Evolutionary conservation across 1,139 yeast species (phyloP).

Genomic region (Lizanozyma gosingica): DNA sequence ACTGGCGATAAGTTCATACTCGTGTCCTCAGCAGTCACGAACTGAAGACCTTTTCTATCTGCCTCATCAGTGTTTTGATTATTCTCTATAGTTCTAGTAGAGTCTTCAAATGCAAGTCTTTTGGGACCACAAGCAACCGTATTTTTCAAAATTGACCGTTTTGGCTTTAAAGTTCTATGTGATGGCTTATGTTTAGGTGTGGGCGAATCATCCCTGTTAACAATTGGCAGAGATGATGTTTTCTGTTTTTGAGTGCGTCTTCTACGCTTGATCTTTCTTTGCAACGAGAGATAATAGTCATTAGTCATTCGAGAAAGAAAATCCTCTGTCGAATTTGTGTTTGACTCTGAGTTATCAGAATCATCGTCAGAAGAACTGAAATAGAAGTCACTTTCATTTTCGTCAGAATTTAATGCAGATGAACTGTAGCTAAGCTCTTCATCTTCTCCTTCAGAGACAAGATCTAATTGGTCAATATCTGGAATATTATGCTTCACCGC

Average conservation of each 20-base stretch:
- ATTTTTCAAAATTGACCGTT: conserved; percentile 29
- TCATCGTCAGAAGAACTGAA: conserved; percentile 22
- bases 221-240: background rate
- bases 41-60: background rate
- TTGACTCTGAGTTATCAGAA: conserved; percentile 6
- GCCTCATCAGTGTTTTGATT: background rate
- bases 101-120: background rate
- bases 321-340: conserved; percentile 4
- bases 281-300: conserved; percentile 17
- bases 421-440: conserved; percentile 10
- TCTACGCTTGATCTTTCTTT: conserved; percentile 4
- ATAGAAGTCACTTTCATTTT: conserved; percentile 3
- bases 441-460: conserved; percentile 7
- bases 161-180: conserved; percentile 34
- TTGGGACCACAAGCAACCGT: background rate
- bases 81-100: background rate
- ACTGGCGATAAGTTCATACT: too few relatives aligned
- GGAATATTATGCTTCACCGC: background rate
- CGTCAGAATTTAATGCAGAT: conserved; percentile 17
- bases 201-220: conserved; percentile 18
- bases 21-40: background rate
- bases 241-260: conserved; percentile 2
- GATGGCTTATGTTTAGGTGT: conserved; percentile 39
- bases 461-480: background rate
- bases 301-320: conserved; percentile 14